phyloP scores from a whole-genome alignment of 495 filamentous ascomycete genomes.

The Patellaria atrata region DNA sequence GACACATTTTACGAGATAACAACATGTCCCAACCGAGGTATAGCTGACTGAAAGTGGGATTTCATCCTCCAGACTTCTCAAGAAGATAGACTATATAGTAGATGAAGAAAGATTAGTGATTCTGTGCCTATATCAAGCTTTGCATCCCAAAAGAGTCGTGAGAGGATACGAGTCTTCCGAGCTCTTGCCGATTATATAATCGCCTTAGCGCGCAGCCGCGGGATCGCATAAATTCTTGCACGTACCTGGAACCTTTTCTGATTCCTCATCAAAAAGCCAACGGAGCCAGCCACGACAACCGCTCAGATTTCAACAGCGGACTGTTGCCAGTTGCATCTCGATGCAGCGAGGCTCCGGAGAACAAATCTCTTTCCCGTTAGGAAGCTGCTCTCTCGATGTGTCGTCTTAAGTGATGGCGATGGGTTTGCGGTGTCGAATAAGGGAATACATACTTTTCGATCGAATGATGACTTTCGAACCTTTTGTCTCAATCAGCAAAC shows the following conservation, averaged over 20 bases:
- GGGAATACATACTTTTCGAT: conserved; percentile 23
- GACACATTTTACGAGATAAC: too few species aligned
- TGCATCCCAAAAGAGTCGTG: background rate
- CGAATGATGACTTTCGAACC: too few species aligned
- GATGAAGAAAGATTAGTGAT: conserved; percentile 4
- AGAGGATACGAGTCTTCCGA: background rate
- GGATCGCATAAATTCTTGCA: conserved; percentile 12
- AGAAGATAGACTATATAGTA: conserved; percentile 3
- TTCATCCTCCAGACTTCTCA: too few species aligned
- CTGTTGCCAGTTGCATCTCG: conserved; percentile 22
- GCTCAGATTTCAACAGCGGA: conserved; percentile 8
- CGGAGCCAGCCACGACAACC: conserved; percentile 25
- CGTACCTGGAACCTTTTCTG: conserved; percentile 9
- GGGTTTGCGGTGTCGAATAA: conserved; percentile 17
- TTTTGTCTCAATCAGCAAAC: too few species aligned
- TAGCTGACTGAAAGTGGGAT: too few species aligned
- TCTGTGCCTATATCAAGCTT: conserved; percentile 2
- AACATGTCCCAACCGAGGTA: too few species aligned
- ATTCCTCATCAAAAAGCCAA: conserved; percentile 19
- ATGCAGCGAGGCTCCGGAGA: conserved; percentile 23
- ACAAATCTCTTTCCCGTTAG: conserved; percentile 15
- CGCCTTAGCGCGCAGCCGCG: conserved; percentile 6
- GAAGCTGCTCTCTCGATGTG: conserved; percentile 22
- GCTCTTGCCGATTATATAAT: conserved; percentile 1
- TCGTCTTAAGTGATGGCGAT: conserved; percentile 23